Evolutionary conservation across 2,329 filamentous ascomycete genomes (phyloP), one percentile per base, ranked within the genome.

Genomic region (Diplodia seriata): DNA sequence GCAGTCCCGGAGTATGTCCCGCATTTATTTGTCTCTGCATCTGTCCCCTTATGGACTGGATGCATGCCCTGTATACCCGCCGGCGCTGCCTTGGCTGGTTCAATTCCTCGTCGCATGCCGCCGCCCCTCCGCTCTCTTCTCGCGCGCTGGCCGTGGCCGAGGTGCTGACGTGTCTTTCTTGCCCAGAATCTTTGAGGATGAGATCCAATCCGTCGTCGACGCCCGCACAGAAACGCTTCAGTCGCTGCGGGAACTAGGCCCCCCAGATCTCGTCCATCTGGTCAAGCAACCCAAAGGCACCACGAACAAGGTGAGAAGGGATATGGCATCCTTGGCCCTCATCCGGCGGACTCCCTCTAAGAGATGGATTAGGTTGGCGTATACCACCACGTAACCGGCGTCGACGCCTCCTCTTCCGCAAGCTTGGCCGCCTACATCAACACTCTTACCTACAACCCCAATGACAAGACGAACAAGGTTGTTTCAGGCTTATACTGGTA

Each of bases 361-460:
- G n/a, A 51, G 15, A 3, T 29, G 50, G 29, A 50, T 15, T 73
- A 97, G 91, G 90, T 89, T 70, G 95, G 95, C 69, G 90, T 97
- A 67, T 99, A 99, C 78, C 95, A 99, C 80, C 95, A 99, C 89
- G 94, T 97, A 73, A 97, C 93, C 49, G 95, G 95, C 70, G 90
- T 97, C 76, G 95, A 99, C 81, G 95, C 95, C 59, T 99, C 95
- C 2, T 98, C 95, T 7, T 98, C 95, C 11, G 95, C 95, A 69
- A 98, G 94, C 81, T 84, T 99, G 69, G 95, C 95, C 50, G 95
- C 95, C 73, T 99, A 99, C 81, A 97, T 99, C 82, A 99, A 98
- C 81, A 98, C 94, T 49, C 85, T 99, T 69, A 97, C 94, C 55
- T 96, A 97, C 81, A 91, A 91, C 71, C 91, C 94, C 66, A 89